Evolutionary conservation across 1,284 basidiomycete species (phyloP).

Genomic region (Erythrobasidium hasegawianum): DNA sequence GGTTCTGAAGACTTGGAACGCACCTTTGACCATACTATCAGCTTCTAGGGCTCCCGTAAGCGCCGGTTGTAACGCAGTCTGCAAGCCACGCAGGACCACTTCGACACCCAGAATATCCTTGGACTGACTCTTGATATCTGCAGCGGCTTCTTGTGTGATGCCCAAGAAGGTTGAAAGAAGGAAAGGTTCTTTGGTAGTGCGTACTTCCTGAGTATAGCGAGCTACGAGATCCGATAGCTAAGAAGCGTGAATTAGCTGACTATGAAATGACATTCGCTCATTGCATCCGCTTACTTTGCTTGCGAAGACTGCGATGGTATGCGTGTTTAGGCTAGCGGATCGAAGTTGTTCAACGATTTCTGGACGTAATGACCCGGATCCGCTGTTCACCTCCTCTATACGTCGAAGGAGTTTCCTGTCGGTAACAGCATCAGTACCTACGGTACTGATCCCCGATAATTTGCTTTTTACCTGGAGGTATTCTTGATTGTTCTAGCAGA

Average conservation of each 20-base stretch:
- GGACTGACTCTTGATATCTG: constrained; percentile 55
- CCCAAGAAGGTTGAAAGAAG: constrained; percentile 65
- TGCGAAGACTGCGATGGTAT: constrained; percentile 72
- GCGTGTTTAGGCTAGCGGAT: constrained; percentile 64
- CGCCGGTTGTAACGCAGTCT: constrained; percentile 65
- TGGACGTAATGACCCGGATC: constrained; percentile 66
- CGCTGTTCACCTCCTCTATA: constrained; percentile 70
- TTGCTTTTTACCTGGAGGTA: constrained; percentile 74
- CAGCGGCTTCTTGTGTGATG: constrained; percentile 66
- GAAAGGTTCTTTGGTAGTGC: constrained; percentile 70
- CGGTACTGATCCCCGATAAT: too few relatives aligned
- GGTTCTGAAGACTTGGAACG: too few relatives aligned
- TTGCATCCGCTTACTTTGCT: constrained; percentile 71
- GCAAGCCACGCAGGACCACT: constrained; percentile 23
- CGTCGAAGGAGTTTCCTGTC: constrained; percentile 76
- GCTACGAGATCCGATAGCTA: constrained; percentile 55
- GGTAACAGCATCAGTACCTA: too few relatives aligned
- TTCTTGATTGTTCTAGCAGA: constrained; percentile 74
- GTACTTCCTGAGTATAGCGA: constrained; percentile 70
- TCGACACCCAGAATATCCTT: constrained; percentile 29
- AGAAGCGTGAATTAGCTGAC: too few relatives aligned
- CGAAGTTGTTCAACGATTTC: constrained; percentile 68
- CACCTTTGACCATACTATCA: constrained; percentile 75
- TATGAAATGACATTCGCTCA: too few relatives aligned
- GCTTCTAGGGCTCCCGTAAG: constrained; percentile 67